Conservation (phyloP, 2,329 filamentous ascomycete species). For the Aspergillus sp. region DNA sequence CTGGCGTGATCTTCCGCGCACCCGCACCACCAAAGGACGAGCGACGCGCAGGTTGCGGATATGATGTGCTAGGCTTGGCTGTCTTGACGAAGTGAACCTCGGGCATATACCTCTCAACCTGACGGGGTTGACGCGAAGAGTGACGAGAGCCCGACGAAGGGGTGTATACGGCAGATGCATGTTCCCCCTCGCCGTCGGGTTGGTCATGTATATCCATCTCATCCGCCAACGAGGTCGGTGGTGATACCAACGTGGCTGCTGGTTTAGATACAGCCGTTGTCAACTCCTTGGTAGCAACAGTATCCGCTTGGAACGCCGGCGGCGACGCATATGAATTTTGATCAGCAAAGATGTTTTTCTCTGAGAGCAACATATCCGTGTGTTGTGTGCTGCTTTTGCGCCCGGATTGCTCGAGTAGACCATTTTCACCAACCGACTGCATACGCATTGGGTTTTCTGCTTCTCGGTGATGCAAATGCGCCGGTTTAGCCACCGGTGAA, state of each 20-base stretch:
- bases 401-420: not conserved
- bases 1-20: conserved; percentile 29
- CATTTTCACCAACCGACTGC: conserved; percentile 13
- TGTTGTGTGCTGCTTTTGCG: conserved; percentile 13
- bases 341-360: conserved; percentile 22
- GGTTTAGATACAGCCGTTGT: conserved; percentile 31
- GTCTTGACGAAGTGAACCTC: conserved; percentile 30
- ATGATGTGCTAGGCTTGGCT: conserved; percentile 24
- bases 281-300: conserved; percentile 30
- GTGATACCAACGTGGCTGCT: conserved; percentile 43
- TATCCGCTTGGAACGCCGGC: conserved; percentile 36
- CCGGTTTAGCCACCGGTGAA: conserved; percentile 25
- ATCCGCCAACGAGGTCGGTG: conserved; percentile 45
- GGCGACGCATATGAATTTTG: conserved; percentile 39
- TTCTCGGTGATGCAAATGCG: conserved; percentile 22
- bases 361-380: conserved; percentile 13
- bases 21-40: conserved; percentile 23
- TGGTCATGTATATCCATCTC: conserved; percentile 40
- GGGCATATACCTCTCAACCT: conserved; percentile 40
- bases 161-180: conserved; percentile 31
- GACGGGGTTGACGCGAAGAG: conserved; percentile 46
- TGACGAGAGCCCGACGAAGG: conserved; percentile 44
- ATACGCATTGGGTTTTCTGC: conserved; percentile 17
- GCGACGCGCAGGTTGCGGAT: conserved; percentile 24
- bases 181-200: conserved; percentile 32